Conservation (phyloP, 495 filamentous ascomycete species). For the Talaromyces borbonicus region DNA sequence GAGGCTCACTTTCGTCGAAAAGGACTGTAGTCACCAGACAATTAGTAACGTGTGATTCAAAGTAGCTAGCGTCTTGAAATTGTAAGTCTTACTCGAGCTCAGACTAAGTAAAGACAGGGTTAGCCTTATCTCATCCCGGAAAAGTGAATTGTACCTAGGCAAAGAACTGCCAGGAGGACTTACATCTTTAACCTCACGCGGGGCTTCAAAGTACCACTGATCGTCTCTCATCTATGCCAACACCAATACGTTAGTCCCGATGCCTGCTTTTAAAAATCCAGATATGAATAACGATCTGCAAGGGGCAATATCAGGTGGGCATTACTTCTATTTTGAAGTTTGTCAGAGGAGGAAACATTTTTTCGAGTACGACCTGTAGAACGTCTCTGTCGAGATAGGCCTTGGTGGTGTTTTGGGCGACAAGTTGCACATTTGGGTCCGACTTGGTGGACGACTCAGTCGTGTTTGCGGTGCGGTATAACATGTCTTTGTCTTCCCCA, state of each 20-base stretch:
- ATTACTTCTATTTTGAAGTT: slow-evolving; percentile 4
- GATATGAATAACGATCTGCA: background rate
- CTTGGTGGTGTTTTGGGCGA: slow-evolving; percentile 5
- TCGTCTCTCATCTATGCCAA: slow-evolving; percentile 6
- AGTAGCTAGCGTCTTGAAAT: background rate
- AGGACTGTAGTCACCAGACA: too few relatives aligned
- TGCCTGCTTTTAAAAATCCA: background rate
- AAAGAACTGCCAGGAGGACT: background rate
- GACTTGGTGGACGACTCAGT: background rate
- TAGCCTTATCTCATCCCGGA: too few relatives aligned
- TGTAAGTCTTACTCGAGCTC: slow-evolving; percentile 1
- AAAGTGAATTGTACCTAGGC: background rate
- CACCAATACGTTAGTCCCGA: too few relatives aligned
- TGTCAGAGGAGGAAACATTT: slow-evolving; percentile 21
- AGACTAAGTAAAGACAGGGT: background rate
- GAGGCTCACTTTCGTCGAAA: background rate
- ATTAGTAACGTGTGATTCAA: too few relatives aligned
- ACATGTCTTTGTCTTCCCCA: background rate
- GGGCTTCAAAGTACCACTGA: slow-evolving; percentile 6
- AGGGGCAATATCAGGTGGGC: background rate
- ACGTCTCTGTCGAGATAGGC: slow-evolving; percentile 21
- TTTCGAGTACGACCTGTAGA: slow-evolving; percentile 22
- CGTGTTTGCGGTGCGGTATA: background rate
- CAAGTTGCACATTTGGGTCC: background rate
- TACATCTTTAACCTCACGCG: slow-evolving; percentile 3